These are phyloP conservation scores for Angomonas desouzai DNA, from an alignment of 208 protist genomes.

Conservation along the genomic window DNA sequence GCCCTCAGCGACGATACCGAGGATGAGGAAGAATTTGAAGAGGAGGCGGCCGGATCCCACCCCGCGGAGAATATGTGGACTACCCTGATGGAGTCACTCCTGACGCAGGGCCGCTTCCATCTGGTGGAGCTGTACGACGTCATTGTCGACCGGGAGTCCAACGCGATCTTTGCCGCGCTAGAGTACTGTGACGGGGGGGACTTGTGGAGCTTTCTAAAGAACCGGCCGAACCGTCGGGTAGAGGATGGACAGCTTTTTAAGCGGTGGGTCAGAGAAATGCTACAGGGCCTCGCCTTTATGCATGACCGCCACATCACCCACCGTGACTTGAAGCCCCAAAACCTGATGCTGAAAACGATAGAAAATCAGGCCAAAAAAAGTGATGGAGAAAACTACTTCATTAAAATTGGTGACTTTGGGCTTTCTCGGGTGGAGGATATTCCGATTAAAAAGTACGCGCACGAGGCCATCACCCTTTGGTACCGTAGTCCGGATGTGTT, in stretches of 20 bases:
- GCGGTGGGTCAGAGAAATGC: constrained; percentile 64
- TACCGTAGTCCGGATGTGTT: constrained; percentile 93
- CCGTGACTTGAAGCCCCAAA: constrained; percentile 73
- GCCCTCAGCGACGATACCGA: constrained; percentile 4
- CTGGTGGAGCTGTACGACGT: constrained; percentile 93
- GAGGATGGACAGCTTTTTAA: constrained; percentile 38
- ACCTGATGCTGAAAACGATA: constrained; percentile 60
- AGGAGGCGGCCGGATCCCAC: background rate
- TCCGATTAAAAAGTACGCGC: constrained; percentile 88
- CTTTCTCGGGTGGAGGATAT: constrained; percentile 81
- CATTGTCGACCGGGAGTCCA: constrained; percentile 75
- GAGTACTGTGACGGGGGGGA: constrained; percentile 96
- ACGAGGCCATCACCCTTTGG: constrained; percentile 92
- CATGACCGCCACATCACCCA: constrained; percentile 62
- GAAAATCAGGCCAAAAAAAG: constrained; percentile 1
- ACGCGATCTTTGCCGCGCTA: constrained; percentile 92
- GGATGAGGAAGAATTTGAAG: constrained; percentile 5
- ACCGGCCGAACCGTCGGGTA: constrained; percentile 22
- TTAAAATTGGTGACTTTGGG: constrained; percentile 90
- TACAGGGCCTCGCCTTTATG: constrained; percentile 62
- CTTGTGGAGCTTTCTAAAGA: constrained; percentile 90
- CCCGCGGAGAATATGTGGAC: background rate
- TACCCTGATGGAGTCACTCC: constrained; percentile 18
- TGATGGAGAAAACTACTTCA: constrained; percentile 28
- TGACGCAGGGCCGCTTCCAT: constrained; percentile 33